Percentiles rank a stretch among this genome's conserved stretches.
phyloP scores from a whole-genome alignment of 805 yeast genomes.

The Candida xiaguanensis region DNA sequence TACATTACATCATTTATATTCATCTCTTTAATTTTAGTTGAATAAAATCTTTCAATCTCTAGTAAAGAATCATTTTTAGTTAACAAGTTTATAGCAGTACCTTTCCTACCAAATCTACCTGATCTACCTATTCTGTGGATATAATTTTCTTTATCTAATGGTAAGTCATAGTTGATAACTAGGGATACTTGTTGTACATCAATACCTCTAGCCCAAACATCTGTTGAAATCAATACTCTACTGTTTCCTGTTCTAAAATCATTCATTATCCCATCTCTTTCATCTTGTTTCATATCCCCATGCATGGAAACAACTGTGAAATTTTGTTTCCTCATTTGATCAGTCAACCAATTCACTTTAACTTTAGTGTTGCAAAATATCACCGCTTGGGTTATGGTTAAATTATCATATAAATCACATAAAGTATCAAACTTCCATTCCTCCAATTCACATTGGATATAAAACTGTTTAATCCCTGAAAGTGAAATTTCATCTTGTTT shows the following conservation, averaged over 20 bases:
- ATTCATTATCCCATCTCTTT: constrained; percentile 91
- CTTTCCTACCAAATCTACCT: constrained; percentile 98
- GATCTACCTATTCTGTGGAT: constrained; percentile 98
- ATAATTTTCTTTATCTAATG: constrained; percentile 89
- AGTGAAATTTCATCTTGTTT: constrained; percentile 91
- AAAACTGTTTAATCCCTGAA: constrained; percentile 93
- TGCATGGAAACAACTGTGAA: constrained; percentile 96
- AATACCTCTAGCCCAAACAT: constrained; percentile 97
- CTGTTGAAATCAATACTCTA: constrained; percentile 92
- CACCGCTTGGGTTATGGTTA: constrained; percentile 95
- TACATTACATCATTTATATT: constrained; percentile 48
- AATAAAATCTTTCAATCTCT: constrained; percentile 71
- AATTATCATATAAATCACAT: constrained; percentile 90
- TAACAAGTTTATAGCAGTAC: constrained; percentile 93
- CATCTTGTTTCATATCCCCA: constrained; percentile 94
- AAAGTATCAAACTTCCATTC: constrained; percentile 92
- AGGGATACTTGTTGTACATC: constrained; percentile 97
- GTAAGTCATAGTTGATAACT: constrained; percentile 93
- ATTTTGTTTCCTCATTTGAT: constrained; percentile 70
- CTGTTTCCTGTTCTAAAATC: constrained; percentile 94
- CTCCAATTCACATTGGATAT: constrained; percentile 86
- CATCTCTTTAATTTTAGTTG: constrained; percentile 69
- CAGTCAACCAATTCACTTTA: constrained; percentile 89
- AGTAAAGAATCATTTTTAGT: constrained; percentile 72
- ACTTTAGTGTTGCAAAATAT: constrained; percentile 96